phyloP scores from a whole-genome alignment of 148 eudicot genomes.

The Heliamphora exappendiculata region DNA sequence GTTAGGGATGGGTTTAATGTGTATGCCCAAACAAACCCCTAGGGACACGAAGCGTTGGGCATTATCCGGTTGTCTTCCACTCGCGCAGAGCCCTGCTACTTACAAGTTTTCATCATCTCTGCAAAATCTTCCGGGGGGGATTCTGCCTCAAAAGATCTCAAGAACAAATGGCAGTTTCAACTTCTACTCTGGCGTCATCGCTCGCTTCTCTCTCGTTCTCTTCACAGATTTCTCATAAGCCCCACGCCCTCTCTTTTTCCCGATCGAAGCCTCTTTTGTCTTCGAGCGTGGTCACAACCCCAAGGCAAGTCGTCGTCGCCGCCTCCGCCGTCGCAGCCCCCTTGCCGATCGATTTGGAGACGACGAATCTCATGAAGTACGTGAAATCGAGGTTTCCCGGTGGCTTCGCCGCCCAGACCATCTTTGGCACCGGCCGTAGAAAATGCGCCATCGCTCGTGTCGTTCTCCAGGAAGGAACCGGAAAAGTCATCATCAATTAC shows the following conservation, averaged over 20 bases:
- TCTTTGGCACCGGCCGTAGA: slow-evolving; percentile 72
- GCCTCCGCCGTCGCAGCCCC: slow-evolving; percentile 33
- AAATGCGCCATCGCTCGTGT: slow-evolving; percentile 89
- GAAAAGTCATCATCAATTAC: slow-evolving; percentile 65
- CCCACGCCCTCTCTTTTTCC: slow-evolving; percentile 23
- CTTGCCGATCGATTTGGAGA: slow-evolving; percentile 20
- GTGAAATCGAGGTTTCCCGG: slow-evolving; percentile 89
- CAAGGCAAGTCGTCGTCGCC: slow-evolving; percentile 22
- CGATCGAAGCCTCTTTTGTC: slow-evolving; percentile 17
- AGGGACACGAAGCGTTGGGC: too few relatives aligned
- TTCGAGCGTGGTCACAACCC: not conserved
- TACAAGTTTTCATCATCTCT: too few relatives aligned
- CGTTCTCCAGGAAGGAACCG: slow-evolving; percentile 84
- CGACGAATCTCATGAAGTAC: slow-evolving; percentile 41
- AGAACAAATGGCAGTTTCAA: slow-evolving; percentile 46
- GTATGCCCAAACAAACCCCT: too few relatives aligned
- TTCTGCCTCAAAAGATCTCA: not conserved
- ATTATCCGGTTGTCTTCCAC: not conserved
- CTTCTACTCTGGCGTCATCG: slow-evolving; percentile 55
- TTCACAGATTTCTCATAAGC: slow-evolving; percentile 36
- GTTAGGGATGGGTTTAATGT: too few relatives aligned
- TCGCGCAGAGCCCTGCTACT: too few relatives aligned
- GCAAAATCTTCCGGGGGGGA: not conserved
- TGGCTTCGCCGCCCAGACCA: slow-evolving; percentile 78
- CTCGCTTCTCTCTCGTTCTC: slow-evolving; percentile 78